phyloP scores from a whole-genome alignment of 2,329 filamentous ascomycete genomes.

The Alternaria incomplexa region DNA sequence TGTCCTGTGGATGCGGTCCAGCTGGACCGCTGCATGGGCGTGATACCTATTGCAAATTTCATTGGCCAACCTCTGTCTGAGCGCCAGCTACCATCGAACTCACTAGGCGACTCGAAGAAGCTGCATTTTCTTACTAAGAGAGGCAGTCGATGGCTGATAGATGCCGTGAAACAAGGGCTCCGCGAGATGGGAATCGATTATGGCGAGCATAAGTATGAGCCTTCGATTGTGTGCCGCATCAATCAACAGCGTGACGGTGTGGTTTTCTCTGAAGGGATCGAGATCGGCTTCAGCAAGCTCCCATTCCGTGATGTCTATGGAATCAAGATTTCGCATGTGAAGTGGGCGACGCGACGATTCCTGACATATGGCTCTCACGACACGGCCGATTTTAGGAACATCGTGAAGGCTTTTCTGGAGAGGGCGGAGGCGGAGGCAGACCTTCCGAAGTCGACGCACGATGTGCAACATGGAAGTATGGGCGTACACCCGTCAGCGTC shows the following conservation, averaged over 20 bases:
- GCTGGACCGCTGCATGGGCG: slow-evolving; percentile 23
- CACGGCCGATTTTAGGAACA: slow-evolving; percentile 24
- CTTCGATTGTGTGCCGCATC: slow-evolving; percentile 29
- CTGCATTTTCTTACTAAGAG: slow-evolving; percentile 36
- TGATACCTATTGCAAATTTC: not conserved
- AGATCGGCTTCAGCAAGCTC: slow-evolving; percentile 34
- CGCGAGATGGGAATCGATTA: slow-evolving; percentile 32
- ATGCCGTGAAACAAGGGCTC: slow-evolving; percentile 28
- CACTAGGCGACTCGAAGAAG: slow-evolving; percentile 30
- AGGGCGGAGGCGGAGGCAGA: slow-evolving; percentile 16
- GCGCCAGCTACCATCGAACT: slow-evolving; percentile 19
- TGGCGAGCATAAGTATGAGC: slow-evolving; percentile 17
- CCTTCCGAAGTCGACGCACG: not conserved
- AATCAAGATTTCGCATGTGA: slow-evolving; percentile 25
- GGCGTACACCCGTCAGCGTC: not conserved
- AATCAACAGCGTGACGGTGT: slow-evolving; percentile 28
- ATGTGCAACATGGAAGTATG: not conserved
- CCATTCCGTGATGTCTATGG: slow-evolving; percentile 35
- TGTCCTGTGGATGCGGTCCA: slow-evolving; percentile 23
- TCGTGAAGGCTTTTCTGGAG: slow-evolving; percentile 27
- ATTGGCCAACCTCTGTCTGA: slow-evolving; percentile 3
- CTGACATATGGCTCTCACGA: not conserved
- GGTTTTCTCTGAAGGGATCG: slow-evolving; percentile 26
- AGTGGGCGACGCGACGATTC: slow-evolving; percentile 25
- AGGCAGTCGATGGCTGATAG: slow-evolving; percentile 32